Evolutionary conservation across 2,329 filamentous ascomycete genomes (phyloP), one percentile per base, ranked within the genome.

Genomic region (Fusarium pseudonygamai): DNA sequence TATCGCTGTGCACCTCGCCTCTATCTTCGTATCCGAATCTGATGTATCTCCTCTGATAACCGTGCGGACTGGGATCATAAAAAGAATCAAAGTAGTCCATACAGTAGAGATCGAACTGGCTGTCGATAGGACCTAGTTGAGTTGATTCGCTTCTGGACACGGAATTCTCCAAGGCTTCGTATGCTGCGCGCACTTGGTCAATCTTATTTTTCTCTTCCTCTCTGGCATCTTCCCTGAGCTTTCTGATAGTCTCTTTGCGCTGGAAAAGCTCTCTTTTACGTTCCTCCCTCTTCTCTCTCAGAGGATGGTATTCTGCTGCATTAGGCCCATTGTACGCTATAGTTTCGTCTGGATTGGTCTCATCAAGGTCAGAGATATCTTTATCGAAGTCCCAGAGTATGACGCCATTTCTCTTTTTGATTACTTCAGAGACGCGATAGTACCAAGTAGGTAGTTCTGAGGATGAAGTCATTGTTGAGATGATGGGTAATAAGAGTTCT

Each of bases 351-450:
- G 13, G 11, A 1, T 1, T 36, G 3, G 24, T 16, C 16, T 58
- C 45, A 14, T 69, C 65, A 7, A 69, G 28, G n/a, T 58, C 50
- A 2, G 58, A 53, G 7, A 69, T 49, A 15, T 69, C 65, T 32
- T 47, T 12, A 22, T 69, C 58, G 7, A 69, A 69, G 2, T 22
- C 37, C 46, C 40, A 64, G 4, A 47, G 24, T 8, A 69, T 24
- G 0, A 43, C 24, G 0, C 36, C 26, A 7, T 22, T 24, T 13
- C 36, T 36, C 4, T n/a, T 45, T 11, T 22, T 5, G 2, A 28
- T 24, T 2, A 10, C 42, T 28, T 14, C 13, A 16, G 43, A 24
- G 6, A 56, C 22, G 2, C 49, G 57, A 15, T 46, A 24, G 6
- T 69, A 64, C 57, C 43, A 69, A 5, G 28, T 5, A 3, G 43